These are phyloP conservation scores for Aspergillus bertholletiae DNA, from an alignment of 495 filamentous ascomycete species.

Conservation along the genomic window DNA sequence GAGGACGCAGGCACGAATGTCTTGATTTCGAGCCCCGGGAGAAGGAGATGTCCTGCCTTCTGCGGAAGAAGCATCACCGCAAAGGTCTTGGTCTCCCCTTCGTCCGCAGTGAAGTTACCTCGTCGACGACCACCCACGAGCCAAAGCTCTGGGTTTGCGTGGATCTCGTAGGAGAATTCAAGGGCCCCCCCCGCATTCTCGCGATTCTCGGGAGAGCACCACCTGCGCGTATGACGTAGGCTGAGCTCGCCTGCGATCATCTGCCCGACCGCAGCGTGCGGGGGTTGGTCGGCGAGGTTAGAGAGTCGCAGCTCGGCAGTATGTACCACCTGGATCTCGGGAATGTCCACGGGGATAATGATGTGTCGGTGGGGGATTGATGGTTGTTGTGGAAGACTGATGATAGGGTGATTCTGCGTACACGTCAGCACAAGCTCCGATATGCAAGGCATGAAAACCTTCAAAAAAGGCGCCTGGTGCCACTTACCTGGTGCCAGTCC, in stretches of 20 bases:
- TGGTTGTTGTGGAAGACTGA: constrained; percentile 32
- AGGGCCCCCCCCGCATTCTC: constrained; percentile 47
- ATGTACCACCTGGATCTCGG: constrained; percentile 77
- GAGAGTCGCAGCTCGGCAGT: constrained; percentile 68
- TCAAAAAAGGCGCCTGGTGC: neutral
- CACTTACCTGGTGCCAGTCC: constrained; percentile 47
- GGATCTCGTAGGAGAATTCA: constrained; percentile 81
- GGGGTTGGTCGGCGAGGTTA: constrained; percentile 28
- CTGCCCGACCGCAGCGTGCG: constrained; percentile 59
- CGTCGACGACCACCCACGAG: constrained; percentile 77
- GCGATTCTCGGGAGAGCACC: constrained; percentile 54
- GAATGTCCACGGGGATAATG: constrained; percentile 72
- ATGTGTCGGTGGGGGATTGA: constrained; percentile 40
- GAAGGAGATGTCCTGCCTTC: constrained; percentile 66
- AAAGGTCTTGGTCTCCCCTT: constrained; percentile 46
- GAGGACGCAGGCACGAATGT: constrained; percentile 38
- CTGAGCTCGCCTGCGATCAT: constrained; percentile 65
- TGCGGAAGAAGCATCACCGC: constrained; percentile 75
- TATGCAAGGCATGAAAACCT: neutral
- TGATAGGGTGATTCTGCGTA: constrained; percentile 30
- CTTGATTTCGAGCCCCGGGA: constrained; percentile 77
- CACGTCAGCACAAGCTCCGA: constrained; percentile 6
- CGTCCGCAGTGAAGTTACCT: constrained; percentile 65
- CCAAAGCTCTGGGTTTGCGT: constrained; percentile 74
- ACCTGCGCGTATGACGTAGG: constrained; percentile 74